These are phyloP conservation scores for Iodosphaeria phyllophila DNA, from an alignment of 2,329 filamentous ascomycete genomes.

Conservation along the genomic window DNA sequence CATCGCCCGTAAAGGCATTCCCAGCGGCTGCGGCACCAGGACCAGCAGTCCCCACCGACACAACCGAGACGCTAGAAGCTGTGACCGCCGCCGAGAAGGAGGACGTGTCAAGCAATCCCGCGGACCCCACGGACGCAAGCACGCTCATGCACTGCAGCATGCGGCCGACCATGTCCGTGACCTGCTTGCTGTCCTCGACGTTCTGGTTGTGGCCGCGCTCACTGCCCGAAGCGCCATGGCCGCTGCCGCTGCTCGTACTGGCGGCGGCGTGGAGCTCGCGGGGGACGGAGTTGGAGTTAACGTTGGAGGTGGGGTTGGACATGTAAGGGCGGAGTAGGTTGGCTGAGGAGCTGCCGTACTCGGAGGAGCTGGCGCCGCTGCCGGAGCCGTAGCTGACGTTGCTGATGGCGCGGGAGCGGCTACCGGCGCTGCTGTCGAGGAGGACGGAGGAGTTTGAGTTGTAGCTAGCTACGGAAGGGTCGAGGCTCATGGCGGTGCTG, in stretches of 20 bases:
- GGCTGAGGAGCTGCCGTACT: constrained; percentile 16
- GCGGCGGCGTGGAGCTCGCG: constrained; percentile 5
- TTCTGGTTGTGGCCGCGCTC: constrained; percentile 31
- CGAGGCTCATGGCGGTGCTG: constrained; percentile 57
- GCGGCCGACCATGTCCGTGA: constrained; percentile 84
- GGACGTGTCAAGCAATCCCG: constrained; percentile 2
- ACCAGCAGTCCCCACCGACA: constrained; percentile 11
- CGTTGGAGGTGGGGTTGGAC: constrained; percentile 20
- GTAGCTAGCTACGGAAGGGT: constrained; percentile 59
- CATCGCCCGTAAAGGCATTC: constrained; percentile 39
- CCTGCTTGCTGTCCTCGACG: constrained; percentile 51
- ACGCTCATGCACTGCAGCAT: constrained; percentile 96
- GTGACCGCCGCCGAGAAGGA: neutral
- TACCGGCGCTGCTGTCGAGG: constrained; percentile 38
- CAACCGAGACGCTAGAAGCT: constrained; percentile 9
- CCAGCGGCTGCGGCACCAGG: constrained; percentile 1
- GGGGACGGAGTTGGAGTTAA: too few relatives aligned
- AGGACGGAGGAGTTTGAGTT: constrained; percentile 66
- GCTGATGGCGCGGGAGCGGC: constrained; percentile 62
- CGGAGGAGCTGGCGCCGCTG: constrained; percentile 26
- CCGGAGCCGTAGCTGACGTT: constrained; percentile 56
- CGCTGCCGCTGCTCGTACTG: neutral
- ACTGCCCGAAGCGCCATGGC: constrained; percentile 7
- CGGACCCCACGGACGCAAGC: constrained; percentile 47
- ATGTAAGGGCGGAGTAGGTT: constrained; percentile 31